Percentiles rank a stretch among this genome's conserved stretches.
Evolutionary conservation across 192 early-diverging fungal species (phyloP).

Genomic region (Obelidium mucronatum): DNA sequence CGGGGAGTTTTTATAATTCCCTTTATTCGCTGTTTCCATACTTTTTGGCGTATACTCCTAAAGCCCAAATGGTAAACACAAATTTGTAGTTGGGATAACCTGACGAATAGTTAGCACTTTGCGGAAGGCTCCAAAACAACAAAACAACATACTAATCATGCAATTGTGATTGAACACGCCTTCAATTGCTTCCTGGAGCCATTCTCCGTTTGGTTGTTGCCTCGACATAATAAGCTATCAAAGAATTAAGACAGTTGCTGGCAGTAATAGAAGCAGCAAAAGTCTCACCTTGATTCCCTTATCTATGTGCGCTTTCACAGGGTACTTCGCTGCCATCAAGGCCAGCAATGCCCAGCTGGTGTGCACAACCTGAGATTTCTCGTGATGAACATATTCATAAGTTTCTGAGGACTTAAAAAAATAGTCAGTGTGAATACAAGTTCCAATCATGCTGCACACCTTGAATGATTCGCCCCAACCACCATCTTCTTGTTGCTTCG

Average conservation of each 20-base stretch:
- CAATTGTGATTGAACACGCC: conserved; percentile 90
- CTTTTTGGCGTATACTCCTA: conserved; percentile 26
- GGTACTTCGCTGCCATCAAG: conserved; percentile 91
- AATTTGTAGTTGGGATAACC: conserved; percentile 44
- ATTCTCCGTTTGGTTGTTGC: conserved; percentile 92
- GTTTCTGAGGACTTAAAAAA: conserved; percentile 71
- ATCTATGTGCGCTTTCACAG: conserved; percentile 69
- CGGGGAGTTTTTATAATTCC: background rate
- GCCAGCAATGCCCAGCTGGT: conserved; percentile 89
- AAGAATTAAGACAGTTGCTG: too few relatives aligned
- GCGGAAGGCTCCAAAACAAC: background rate
- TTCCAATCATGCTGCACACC: conserved; percentile 44
- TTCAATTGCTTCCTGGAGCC: conserved; percentile 97
- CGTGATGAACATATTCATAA: conserved; percentile 66
- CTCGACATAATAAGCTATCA: conserved; percentile 83
- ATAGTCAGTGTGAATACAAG: conserved; percentile 21
- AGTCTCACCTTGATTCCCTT: conserved; percentile 63
- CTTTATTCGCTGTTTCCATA: background rate
- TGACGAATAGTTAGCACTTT: background rate
- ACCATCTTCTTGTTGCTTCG: conserved; percentile 89
- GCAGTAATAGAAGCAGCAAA: too few relatives aligned
- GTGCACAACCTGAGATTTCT: conserved; percentile 88
- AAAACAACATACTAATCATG: conserved; percentile 50
- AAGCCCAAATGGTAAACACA: conserved; percentile 31
- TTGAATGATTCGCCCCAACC: conserved; percentile 98